Percentiles rank a stretch among this genome's conserved stretches.
phyloP scores from a whole-genome alignment of 352 stramenopile species.

The Phytopythium delawarense region DNA sequence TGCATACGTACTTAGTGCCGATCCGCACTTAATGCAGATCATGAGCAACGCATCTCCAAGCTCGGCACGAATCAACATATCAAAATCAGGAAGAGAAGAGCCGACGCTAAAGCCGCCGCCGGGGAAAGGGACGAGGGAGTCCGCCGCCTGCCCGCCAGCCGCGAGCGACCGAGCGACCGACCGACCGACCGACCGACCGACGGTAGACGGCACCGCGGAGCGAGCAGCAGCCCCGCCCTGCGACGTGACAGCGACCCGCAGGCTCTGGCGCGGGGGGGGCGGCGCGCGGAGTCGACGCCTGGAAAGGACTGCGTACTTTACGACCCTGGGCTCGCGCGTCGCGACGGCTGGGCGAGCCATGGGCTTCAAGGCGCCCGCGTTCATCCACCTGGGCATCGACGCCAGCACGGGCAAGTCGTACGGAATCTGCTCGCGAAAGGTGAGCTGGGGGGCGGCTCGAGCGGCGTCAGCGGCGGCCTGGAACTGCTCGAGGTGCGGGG shows the following conservation, averaged over 20 bases:
- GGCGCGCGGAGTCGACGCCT: no score
- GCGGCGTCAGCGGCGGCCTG: no score
- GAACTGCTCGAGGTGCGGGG: no score
- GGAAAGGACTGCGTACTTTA: conserved; percentile 5
- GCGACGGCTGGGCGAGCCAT: conserved; percentile 22
- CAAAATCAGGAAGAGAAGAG: no score
- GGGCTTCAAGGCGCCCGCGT: conserved; percentile 61
- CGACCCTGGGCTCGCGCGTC: neutral
- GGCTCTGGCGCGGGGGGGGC: neutral
- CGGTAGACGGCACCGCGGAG: neutral
- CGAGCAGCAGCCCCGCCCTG: neutral
- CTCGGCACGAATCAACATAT: no score
- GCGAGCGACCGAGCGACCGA: no score
- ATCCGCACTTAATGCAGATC: no score
- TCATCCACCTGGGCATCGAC: conserved; percentile 82
- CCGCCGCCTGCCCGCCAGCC: no score
- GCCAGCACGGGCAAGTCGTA: conserved; percentile 83
- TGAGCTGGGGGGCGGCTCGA: conserved; percentile 13
- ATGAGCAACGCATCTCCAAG: no score
- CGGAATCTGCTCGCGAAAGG: conserved; percentile 80
- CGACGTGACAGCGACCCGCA: neutral
- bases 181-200: neutral
- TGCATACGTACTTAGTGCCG: no score
- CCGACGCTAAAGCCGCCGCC: no score
- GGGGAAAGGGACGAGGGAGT: no score